Evolutionary conservation across 2,329 filamentous ascomycete genomes (phyloP).

Genomic region (Scopulariopsis brevicaulis): DNA sequence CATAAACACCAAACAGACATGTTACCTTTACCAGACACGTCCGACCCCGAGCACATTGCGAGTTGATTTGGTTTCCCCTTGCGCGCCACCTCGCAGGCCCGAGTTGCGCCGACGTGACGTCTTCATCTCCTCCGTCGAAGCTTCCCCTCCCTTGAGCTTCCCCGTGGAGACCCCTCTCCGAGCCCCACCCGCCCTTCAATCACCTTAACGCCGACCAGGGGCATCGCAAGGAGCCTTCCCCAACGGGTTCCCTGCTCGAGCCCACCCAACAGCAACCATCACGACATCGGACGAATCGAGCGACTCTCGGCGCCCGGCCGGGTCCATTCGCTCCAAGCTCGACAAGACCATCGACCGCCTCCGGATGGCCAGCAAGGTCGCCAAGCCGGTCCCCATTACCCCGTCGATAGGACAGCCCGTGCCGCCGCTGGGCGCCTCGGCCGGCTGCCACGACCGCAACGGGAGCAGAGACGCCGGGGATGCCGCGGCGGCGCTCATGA

Average conservation of each 20-base stretch:
- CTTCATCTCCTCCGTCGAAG: not conserved
- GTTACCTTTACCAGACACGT: not conserved
- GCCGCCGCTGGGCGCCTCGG: not conserved
- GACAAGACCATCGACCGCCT: slow-evolving; percentile 1
- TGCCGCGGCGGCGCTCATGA: not conserved
- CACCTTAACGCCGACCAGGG: not conserved
- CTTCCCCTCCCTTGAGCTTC: too few relatives aligned
- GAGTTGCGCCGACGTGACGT: not conserved
- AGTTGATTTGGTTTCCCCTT: not conserved
- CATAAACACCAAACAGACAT: not conserved
- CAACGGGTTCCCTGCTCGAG: not conserved
- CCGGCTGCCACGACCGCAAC: not conserved
- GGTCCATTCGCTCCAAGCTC: slow-evolving; percentile 1
- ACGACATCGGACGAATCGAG: not conserved
- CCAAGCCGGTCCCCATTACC: not conserved
- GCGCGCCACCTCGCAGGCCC: not conserved
- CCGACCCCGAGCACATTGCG: not conserved
- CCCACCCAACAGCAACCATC: not conserved
- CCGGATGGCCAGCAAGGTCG: slow-evolving; percentile 4
- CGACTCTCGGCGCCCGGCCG: not conserved
- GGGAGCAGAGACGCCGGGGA: not conserved
- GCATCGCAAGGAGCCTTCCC: not conserved
- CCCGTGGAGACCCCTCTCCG: not conserved
- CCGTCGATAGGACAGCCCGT: not conserved
- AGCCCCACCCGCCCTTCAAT: not conserved